phyloP scores from a whole-genome alignment of 371 early-diverging fungal species.

The Dipsacomyces acuminosporus region DNA sequence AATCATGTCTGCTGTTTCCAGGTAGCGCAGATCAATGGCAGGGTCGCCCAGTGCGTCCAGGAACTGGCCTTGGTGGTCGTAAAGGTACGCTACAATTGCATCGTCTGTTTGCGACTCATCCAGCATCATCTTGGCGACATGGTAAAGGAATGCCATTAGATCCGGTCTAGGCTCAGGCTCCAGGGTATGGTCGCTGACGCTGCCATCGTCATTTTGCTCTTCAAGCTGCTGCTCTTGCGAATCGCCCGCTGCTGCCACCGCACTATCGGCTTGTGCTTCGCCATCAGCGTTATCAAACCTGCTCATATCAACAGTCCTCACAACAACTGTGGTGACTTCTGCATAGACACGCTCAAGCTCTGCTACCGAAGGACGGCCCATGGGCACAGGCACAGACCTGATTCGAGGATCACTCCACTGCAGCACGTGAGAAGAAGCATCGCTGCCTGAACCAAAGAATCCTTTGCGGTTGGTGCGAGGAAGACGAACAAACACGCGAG shows the following conservation, averaged over 20 bases:
- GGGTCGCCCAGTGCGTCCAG: conserved; percentile 47
- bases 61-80: conserved; percentile 19
- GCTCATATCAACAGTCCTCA: conserved; percentile 12
- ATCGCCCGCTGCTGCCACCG: background rate
- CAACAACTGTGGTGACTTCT: conserved; percentile 24
- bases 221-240: too few species aligned
- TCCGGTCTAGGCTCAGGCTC: conserved; percentile 44
- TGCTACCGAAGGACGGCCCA: conserved; percentile 62
- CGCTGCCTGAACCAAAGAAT: conserved; percentile 26
- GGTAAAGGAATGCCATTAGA: conserved; percentile 35
- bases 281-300: background rate
- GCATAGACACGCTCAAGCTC: conserved; percentile 55
- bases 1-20: conserved; percentile 50
- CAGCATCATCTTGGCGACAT: conserved; percentile 28
- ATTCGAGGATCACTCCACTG: conserved; percentile 54
- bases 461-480: conserved; percentile 10
- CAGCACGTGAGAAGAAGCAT: background rate
- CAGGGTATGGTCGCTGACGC: conserved; percentile 31
- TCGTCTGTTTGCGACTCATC: conserved; percentile 18
- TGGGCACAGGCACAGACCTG: conserved; percentile 63
- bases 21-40: conserved; percentile 48
- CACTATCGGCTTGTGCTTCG: background rate
- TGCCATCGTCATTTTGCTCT: conserved; percentile 1
- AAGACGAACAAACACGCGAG: conserved; percentile 32
- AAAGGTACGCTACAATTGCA: conserved; percentile 20